A percentile compares a stretch with the other conserved stretches of the same genome.
Conservation (phyloP, 768 basidiomycete species). For the Butyriboletus loyo region DNA sequence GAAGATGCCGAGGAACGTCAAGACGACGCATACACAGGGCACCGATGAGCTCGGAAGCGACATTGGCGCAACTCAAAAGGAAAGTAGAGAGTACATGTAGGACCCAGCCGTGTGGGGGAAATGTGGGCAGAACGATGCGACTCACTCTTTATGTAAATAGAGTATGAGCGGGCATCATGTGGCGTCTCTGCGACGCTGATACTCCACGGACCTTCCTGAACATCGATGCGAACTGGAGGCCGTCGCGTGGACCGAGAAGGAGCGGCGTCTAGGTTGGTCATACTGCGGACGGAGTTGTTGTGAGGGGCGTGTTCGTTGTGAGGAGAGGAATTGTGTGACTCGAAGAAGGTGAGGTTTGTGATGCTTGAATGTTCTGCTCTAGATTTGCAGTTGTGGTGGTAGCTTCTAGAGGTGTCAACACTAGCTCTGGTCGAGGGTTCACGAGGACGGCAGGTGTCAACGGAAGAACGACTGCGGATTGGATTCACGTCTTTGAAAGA, state of each 20-base stretch:
- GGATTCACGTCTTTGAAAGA: conserved; percentile 37
- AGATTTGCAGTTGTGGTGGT: conserved; percentile 35
- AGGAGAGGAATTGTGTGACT: conserved; percentile 30
- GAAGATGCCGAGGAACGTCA: conserved; percentile 14
- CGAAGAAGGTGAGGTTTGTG: conserved; percentile 43
- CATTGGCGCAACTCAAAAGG: conserved; percentile 22
- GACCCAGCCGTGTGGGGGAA: conserved; percentile 15
- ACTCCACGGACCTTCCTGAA: conserved; percentile 81
- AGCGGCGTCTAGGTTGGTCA: conserved; percentile 44
- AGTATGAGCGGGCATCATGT: conserved; percentile 65
- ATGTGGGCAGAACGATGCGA: conserved; percentile 22
- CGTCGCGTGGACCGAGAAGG: conserved; percentile 42
- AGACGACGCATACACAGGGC: conserved; percentile 15
- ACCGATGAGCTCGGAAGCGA: conserved; percentile 28
- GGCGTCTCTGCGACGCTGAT: conserved; percentile 86
- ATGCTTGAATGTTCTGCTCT: conserved; percentile 36
- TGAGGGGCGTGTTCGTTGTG: conserved; percentile 32
- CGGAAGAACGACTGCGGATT: conserved; percentile 28
- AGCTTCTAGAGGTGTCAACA: conserved; percentile 42
- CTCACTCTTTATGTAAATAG: conserved; percentile 90
- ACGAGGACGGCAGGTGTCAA: conserved; percentile 25
- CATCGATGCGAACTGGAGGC: conserved; percentile 61
- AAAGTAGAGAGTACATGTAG: conserved; percentile 15
- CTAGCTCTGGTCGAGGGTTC: conserved; percentile 39
- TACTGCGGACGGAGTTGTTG: conserved; percentile 35